Base-by-base conservation (phyloP, 345 rosid genomes). In the Eucalyptus tenuipes region DNA sequence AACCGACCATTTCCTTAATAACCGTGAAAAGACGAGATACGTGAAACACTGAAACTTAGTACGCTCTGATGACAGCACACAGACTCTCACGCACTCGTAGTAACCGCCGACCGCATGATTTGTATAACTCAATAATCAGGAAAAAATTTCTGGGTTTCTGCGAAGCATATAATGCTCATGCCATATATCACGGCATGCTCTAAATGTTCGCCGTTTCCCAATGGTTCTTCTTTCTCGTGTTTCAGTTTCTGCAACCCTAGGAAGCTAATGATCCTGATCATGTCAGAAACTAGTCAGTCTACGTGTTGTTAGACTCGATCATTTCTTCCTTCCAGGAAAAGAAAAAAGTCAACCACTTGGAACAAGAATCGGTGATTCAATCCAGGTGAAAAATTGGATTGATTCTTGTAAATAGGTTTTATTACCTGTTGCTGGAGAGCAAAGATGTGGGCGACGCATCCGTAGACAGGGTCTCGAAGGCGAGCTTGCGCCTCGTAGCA, bases 401-500 rank as follows among this genome's bases (percentile, higher is more conserved):
- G 87, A 16, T 50, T 20, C 47, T 20, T 22, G 84, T 40, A 75
- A 75, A 42, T 75, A 40, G 47, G 24, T 37, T 37, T 33, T 50
- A 45, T 85, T 52, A 98, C 95, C 81, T 97, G 99, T 84, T 95
- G 95, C 87, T 98, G 99, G 5, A 98, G 92, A 0, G 98, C 95
- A 2, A 98, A 95, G 79, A 98, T 98, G 18, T 98, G 96, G 11
- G 97, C 99, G 5, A 96, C 98, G 55, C 99, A 98, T 5, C 99
- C 99, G 59, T 98, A 98, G 4, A 98, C 99, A 3, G 99, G 99
- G 88, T 97, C 99, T 7, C 99, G 92, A 9, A 98, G 97, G 90
- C 99, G 93, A 4, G 99, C 99, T 87, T 96, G 96, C 17, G 99
- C 99, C 88, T 98, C 99, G 55, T 96, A 98, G 55, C 95, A 97